phyloP scores from a whole-genome alignment of 2,329 filamentous ascomycete genomes.

The Aspergillus pseudoglaucus region DNA sequence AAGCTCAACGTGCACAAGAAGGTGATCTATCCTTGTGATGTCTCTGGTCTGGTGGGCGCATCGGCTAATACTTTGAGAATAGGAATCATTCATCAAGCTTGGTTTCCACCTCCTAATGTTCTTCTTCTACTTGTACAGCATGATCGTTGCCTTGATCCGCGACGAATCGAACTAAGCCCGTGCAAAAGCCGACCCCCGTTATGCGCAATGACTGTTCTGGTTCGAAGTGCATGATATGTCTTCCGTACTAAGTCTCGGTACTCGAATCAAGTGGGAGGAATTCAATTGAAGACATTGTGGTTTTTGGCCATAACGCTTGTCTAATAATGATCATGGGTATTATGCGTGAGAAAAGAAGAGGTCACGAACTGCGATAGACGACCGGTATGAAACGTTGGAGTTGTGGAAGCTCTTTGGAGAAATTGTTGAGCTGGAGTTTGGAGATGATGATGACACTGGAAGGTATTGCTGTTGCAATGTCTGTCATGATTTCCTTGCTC shows the following conservation, averaged over 20 bases:
- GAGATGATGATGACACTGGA: conserved; percentile 1
- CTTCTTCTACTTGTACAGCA: conserved; percentile 99
- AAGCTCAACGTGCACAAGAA: conserved; percentile 99
- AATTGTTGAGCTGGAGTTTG: neutral
- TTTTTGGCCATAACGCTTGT: neutral
- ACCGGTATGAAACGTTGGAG: conserved; percentile 1
- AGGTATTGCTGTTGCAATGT: conserved; percentile 8
- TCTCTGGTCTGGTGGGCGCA: neutral
- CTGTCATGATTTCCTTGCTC: conserved; percentile 7
- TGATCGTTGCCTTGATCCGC: conserved; percentile 93
- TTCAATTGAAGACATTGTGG: neutral
- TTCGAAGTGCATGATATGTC: conserved; percentile 1
- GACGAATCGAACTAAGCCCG: conserved; percentile 76
- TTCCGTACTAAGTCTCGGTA: neutral
- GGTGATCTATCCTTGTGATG: conserved; percentile 45
- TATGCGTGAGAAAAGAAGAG: neutral
- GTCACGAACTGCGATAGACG: neutral
- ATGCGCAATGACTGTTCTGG: conserved; percentile 32
- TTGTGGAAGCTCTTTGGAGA: neutral
- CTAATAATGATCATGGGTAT: neutral
- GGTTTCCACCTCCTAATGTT: conserved; percentile 99
- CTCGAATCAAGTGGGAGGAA: neutral
- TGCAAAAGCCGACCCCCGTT: conserved; percentile 28
- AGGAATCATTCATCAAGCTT: conserved; percentile 99
- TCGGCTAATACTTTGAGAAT: conserved; percentile 7